A percentile compares a stretch with the other conserved stretches of the same genome.
Conservation (phyloP, 2,329 filamentous ascomycete species). For the Arthrocladium fulminans region DNA sequence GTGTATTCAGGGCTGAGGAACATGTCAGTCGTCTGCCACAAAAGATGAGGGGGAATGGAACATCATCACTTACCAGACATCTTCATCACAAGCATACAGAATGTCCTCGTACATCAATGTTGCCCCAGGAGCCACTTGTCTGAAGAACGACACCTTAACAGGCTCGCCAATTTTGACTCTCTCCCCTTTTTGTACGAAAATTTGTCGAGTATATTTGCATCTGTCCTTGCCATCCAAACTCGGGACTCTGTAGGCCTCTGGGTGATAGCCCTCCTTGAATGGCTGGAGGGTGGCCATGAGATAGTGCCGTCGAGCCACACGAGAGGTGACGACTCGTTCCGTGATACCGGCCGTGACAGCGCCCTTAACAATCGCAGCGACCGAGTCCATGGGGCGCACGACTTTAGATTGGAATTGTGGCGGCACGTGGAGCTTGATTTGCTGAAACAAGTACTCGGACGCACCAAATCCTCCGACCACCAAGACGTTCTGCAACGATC, state of each 20-base stretch:
- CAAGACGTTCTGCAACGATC: conserved; percentile 85
- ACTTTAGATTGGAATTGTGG: conserved; percentile 98
- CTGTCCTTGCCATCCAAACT: conserved; percentile 94
- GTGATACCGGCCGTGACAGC: conserved; percentile 97
- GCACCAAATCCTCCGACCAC: conserved; percentile 97
- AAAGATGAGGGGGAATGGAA: too few relatives aligned
- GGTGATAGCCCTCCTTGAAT: conserved; percentile 98
- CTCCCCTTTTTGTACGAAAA: conserved; percentile 97
- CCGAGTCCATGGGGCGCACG: conserved; percentile 96
- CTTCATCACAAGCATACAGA: conserved; percentile 92
- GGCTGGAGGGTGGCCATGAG: conserved; percentile 98
- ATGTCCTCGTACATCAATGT: conserved; percentile 99
- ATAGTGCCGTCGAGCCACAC: conserved; percentile 93
- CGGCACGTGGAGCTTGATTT: conserved; percentile 96
- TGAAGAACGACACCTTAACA: conserved; percentile 97
- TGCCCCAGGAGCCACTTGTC: conserved; percentile 91
- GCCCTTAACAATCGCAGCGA: conserved; percentile 96
- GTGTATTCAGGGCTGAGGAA: conserved; percentile 69
- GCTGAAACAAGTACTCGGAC: conserved; percentile 97
- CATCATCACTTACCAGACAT: conserved; percentile 51
- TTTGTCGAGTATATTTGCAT: conserved; percentile 97
- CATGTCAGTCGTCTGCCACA: too few relatives aligned
- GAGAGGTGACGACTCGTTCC: conserved; percentile 90
- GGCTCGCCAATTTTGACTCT: conserved; percentile 98
- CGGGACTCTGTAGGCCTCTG: conserved; percentile 93